phyloP scores from a whole-genome alignment of 257 asterid genomes.

The Fraxinus quadrangulata region DNA sequence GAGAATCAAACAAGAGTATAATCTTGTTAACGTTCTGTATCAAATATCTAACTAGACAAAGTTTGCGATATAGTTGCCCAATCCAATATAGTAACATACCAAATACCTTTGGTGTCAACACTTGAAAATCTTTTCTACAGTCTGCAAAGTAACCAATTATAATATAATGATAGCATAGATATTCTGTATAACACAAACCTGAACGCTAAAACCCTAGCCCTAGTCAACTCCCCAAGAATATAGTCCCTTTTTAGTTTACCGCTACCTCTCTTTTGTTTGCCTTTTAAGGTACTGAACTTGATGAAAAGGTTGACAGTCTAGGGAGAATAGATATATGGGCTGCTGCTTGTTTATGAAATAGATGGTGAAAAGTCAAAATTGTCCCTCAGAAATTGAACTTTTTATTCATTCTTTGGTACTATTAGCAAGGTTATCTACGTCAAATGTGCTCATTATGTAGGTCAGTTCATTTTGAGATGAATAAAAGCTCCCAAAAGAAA shows the following conservation, averaged over 20 bases:
- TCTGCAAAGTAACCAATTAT: slow-evolving; percentile 21
- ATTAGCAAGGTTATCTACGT: background rate
- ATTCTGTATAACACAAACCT: slow-evolving; percentile 1
- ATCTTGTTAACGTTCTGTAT: too few relatives aligned
- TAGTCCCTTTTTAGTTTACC: slow-evolving; percentile 10
- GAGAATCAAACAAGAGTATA: too few relatives aligned
- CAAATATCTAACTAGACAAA: too few relatives aligned
- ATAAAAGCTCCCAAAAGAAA: background rate
- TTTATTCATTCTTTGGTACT: background rate
- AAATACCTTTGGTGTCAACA: too few relatives aligned
- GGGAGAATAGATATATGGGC: slow-evolving; percentile 7
- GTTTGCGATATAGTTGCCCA: too few relatives aligned
- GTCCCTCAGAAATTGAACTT: slow-evolving; percentile 23
- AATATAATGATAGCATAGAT: slow-evolving; percentile 28
- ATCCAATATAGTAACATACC: too few relatives aligned
- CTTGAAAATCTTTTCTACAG: background rate
- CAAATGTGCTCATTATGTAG: background rate
- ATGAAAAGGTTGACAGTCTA: slow-evolving; percentile 7
- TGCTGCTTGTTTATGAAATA: too few relatives aligned
- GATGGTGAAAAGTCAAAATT: slow-evolving; percentile 22
- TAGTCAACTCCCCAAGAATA: slow-evolving; percentile 12
- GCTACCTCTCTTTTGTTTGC: background rate
- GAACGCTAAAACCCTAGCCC: slow-evolving; percentile 7
- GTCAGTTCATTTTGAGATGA: background rate
- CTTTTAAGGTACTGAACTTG: slow-evolving; percentile 30